Evolutionary conservation across 2,329 filamentous ascomycete species (phyloP).

Genomic region (Laburnicola sp.): DNA sequence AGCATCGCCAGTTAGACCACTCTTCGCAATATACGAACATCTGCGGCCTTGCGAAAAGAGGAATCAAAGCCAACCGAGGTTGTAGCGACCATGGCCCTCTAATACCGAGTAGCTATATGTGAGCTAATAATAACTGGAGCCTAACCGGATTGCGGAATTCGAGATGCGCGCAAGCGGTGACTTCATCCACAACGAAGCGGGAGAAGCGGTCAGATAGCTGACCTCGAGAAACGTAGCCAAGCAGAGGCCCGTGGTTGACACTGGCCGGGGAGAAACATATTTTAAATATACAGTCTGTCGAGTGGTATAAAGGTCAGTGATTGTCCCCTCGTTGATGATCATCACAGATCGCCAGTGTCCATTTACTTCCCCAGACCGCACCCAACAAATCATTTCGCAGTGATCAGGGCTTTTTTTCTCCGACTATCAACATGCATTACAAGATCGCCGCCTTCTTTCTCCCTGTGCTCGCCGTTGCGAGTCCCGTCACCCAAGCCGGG

Average conservation of each 20-base stretch:
- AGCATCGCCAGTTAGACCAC: constrained; percentile 14
- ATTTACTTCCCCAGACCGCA: constrained; percentile 17
- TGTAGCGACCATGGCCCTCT: constrained; percentile 22
- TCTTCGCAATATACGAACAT: constrained; percentile 27
- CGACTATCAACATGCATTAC: constrained; percentile 32
- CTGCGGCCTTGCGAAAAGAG: constrained; percentile 23
- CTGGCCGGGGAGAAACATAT: background rate
- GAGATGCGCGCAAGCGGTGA: constrained; percentile 21
- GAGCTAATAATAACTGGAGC: constrained; percentile 29
- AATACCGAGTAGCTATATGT: constrained; percentile 22
- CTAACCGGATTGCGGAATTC: constrained; percentile 21
- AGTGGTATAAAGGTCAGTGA: constrained; percentile 30
- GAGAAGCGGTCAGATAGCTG: constrained; percentile 21
- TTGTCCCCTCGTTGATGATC: constrained; percentile 21
- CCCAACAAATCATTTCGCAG: constrained; percentile 10
- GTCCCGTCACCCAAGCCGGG: constrained; percentile 25
- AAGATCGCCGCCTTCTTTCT: constrained; percentile 34
- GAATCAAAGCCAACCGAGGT: constrained; percentile 18
- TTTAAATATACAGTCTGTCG: constrained; percentile 10
- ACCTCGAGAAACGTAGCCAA: background rate
- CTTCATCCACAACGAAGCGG: constrained; percentile 12
- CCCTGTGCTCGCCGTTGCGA: constrained; percentile 34
- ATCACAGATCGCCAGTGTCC: constrained; percentile 32
- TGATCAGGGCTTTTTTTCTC: constrained; percentile 10
- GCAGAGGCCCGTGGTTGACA: constrained; percentile 11